Conservation (phyloP, 2,329 filamentous ascomycete species). For the Boeremia lycopersici region DNA sequence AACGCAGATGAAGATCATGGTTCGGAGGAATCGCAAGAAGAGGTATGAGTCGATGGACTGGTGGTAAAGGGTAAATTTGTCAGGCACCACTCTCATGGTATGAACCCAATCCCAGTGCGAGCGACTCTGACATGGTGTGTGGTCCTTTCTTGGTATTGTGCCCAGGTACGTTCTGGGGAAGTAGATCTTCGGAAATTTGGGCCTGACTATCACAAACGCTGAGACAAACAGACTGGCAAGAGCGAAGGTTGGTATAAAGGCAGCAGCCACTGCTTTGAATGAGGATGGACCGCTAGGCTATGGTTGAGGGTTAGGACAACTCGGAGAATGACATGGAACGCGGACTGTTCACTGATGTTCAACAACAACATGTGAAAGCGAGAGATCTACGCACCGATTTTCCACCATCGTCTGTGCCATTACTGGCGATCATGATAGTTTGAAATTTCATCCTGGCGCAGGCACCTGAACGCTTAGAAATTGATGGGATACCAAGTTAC, state of each 20-base stretch:
- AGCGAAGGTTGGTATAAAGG: slow-evolving; percentile 42
- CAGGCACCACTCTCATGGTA: slow-evolving; percentile 62
- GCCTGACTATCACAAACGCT: slow-evolving; percentile 51
- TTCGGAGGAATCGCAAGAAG: slow-evolving; percentile 85
- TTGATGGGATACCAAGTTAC: not conserved
- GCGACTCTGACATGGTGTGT: slow-evolving; percentile 46
- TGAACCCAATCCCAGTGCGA: slow-evolving; percentile 51
- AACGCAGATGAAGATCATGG: slow-evolving; percentile 77
- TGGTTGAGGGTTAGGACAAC: slow-evolving; percentile 5
- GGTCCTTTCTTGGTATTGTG: slow-evolving; percentile 50
- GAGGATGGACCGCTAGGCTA: slow-evolving; percentile 42
- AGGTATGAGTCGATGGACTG: slow-evolving; percentile 92
- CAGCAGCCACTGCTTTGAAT: slow-evolving; percentile 40
- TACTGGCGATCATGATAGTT: slow-evolving; percentile 19
- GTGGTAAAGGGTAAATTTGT: slow-evolving; percentile 84
- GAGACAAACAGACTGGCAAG: slow-evolving; percentile 39
- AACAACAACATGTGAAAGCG: no score
- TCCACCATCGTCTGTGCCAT: slow-evolving; percentile 19
- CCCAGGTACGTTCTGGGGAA: slow-evolving; percentile 53
- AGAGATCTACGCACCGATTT: slow-evolving; percentile 23
- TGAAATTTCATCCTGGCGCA: slow-evolving; percentile 24
- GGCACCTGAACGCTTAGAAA: not conserved
- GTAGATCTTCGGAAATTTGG: slow-evolving; percentile 53
- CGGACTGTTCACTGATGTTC: no score
- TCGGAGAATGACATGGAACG: not conserved